A percentile compares a stretch with the other conserved stretches of the same genome.
These are phyloP conservation scores for Heliamphora exappendiculata DNA, from an alignment of 148 eudicot species.

Conservation along the genomic window DNA sequence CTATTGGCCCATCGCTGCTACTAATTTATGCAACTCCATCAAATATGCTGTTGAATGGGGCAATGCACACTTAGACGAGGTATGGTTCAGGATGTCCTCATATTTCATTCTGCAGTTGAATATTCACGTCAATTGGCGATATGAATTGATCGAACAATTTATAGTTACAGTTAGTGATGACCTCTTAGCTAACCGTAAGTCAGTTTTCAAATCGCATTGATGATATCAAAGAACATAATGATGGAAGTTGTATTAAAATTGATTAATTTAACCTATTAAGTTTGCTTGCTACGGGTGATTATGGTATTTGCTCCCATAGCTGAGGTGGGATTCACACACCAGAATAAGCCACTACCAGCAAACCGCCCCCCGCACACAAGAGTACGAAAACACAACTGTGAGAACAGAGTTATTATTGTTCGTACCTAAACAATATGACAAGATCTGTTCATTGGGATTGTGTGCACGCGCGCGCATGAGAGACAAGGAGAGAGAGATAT, in stretches of 20 bases:
- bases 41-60: conserved; percentile 78
- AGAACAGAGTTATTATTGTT: background rate
- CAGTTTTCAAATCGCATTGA: background rate
- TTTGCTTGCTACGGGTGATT: too few relatives aligned
- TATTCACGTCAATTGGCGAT: background rate
- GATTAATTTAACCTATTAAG: too few relatives aligned
- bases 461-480: too few relatives aligned
- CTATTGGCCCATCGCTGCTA: conserved; percentile 64
- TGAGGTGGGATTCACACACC: too few relatives aligned
- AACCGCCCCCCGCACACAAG: too few relatives aligned
- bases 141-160: background rate
- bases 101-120: conserved; percentile 2
- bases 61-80: conserved; percentile 47
- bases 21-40: conserved; percentile 50
- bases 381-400: too few relatives aligned
- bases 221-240: too few relatives aligned
- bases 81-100: conserved; percentile 9
- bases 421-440: background rate
- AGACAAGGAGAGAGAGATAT: background rate
- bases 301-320: too few relatives aligned
- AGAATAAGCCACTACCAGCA: too few relatives aligned
- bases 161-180: background rate
- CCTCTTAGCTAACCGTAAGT: background rate
- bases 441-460: background rate
- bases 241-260: too few relatives aligned